A percentile compares a stretch with the other conserved stretches of the same genome.
phyloP scores from a whole-genome alignment of 2,329 filamentous ascomycete genomes.

The Sporothrix curviconia region DNA sequence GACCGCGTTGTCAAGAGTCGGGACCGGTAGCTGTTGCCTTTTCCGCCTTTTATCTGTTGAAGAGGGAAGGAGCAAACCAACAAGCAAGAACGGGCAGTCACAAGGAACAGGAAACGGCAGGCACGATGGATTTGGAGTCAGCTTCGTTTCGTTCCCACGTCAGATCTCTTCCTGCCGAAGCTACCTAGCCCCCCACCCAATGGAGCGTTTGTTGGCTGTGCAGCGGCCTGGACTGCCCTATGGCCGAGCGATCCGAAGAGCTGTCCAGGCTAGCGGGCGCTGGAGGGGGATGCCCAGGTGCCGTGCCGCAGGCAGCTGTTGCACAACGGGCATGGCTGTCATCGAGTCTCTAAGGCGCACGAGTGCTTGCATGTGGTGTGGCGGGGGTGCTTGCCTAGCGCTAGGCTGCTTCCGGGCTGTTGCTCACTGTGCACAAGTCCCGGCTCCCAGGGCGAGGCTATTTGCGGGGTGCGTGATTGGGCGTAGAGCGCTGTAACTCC shows the following conservation, averaged over 20 bases:
- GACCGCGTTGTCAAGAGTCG: not conserved
- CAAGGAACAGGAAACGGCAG: not conserved
- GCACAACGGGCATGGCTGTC: too few species aligned
- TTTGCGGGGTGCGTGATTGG: slow-evolving; percentile 3
- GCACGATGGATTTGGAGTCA: not conserved
- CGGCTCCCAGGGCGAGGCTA: too few species aligned
- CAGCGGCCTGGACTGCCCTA: not conserved
- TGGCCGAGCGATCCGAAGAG: slow-evolving; percentile 13
- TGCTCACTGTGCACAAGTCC: too few species aligned
- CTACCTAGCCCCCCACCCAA: slow-evolving; percentile 2
- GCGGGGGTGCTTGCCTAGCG: too few species aligned
- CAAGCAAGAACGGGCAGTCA: not conserved
- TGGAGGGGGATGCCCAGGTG: too few species aligned
- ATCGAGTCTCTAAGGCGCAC: too few species aligned
- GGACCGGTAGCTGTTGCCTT: not conserved
- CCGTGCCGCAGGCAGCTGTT: too few species aligned
- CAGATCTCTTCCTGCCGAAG: too few species aligned
- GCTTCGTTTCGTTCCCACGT: too few species aligned
- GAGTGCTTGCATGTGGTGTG: too few species aligned
- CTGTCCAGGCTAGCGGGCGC: not conserved
- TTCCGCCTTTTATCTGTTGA: not conserved
- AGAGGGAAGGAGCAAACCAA: not conserved
- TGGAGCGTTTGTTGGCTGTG: not conserved
- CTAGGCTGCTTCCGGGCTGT: too few species aligned
- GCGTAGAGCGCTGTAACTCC: not conserved